Evolutionary conservation across 2,329 filamentous ascomycete genomes (phyloP), one percentile per base, ranked within the genome.

Genomic region (Aaosphaeria arxii): DNA sequence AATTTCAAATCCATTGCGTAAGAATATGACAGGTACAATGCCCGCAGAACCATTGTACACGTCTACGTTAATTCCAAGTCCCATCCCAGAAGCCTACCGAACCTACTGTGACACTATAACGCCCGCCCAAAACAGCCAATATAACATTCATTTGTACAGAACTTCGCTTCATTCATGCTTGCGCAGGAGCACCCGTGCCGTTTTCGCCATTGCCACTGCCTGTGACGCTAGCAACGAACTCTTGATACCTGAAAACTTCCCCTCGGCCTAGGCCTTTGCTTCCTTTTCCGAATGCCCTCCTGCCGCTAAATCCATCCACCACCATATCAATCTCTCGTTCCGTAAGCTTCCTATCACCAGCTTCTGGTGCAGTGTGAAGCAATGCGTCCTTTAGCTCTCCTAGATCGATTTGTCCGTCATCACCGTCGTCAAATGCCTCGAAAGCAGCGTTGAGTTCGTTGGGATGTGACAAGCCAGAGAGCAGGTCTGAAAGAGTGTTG

Each of bases 381-480:
- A 99, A 70, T 0, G 92, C 90, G 58, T 94, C 89, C 41, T 88
- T 84, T 53, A 99, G 73, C 69, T 96, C 90, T 0, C 75, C 80
- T 17, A 95, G 74, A 64, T 97, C 91, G 36, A 97, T 84, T 70
- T 96, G 91, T 3, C 94, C 94, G 61, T 88, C 94, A 67, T 99
- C 94, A 54, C 95, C 91, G 53, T 95, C 89, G 64, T 99, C 94
- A 66, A 97, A 97, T 0, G 94, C 94, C 2, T 90, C 90, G 58
- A 99, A 92, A 0, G 94, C 94, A 1, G 91, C 92, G 17, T 90
- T 76, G 7, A 99, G 80, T 66, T 99, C 94, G 11, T 84, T 80
- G 24, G 84, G 82, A 0, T 88, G 85, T 1, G 89, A 95, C 13
- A 97, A 77, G 0, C 85, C 81, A 1, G 84, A 82, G 3, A 97